These are phyloP conservation scores for Podila verticillata DNA, from an alignment of 192 early-diverging fungal species.

Conservation along the genomic window DNA sequence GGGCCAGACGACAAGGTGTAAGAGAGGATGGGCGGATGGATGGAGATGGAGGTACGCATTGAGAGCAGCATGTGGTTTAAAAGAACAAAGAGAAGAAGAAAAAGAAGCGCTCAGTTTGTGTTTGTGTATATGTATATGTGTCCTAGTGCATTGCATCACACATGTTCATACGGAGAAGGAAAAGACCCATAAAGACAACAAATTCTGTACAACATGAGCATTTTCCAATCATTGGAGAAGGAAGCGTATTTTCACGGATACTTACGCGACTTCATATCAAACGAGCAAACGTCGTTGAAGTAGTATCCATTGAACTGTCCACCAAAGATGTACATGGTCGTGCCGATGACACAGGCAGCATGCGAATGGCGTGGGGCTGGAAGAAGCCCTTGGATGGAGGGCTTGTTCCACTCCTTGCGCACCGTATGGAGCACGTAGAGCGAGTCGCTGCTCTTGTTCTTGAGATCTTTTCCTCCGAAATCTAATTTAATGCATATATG, in stretches of 20 bases:
- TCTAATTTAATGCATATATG: constrained; percentile 6
- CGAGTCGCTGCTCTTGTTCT: constrained; percentile 47
- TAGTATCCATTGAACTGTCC: constrained; percentile 58
- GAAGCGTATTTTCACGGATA: neutral
- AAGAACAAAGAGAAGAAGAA: neutral
- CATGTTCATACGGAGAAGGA: too few relatives aligned
- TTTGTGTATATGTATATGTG: too few relatives aligned
- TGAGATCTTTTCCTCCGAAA: constrained; percentile 45
- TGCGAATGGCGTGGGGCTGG: constrained; percentile 55
- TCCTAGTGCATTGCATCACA: too few relatives aligned
- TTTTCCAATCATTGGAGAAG: neutral
- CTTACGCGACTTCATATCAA: constrained; percentile 62
- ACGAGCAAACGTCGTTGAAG: constrained; percentile 57
- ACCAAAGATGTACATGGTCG: constrained; percentile 64
- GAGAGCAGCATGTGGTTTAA: constrained; percentile 1
- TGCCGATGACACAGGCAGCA: constrained; percentile 55
- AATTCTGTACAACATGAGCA: too few relatives aligned
- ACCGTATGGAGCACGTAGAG: constrained; percentile 42
- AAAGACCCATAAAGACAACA: too few relatives aligned
- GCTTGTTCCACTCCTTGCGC: constrained; percentile 49
- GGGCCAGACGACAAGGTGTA: neutral
- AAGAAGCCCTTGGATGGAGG: constrained; percentile 24
- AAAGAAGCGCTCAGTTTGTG: neutral
- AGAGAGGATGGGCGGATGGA: constrained; percentile 1
- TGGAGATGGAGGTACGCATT: neutral